Conservation (phyloP, 1,284 basidiomycete species). For the Ceraceosorus guamensis region DNA sequence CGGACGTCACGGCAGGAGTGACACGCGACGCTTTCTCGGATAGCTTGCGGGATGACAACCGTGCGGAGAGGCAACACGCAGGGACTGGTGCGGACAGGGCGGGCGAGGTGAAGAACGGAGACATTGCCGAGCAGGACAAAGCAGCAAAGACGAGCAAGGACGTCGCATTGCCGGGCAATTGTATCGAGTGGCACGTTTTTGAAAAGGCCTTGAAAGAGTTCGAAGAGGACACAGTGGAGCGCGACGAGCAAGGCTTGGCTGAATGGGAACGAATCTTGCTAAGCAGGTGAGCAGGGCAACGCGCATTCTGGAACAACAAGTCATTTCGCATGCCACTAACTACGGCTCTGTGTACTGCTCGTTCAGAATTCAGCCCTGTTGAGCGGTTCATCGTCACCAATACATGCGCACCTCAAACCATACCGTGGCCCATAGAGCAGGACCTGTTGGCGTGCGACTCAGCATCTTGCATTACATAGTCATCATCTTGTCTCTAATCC, state of each 20-base stretch:
- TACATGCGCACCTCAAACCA: too few relatives aligned
- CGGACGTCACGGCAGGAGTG: neutral
- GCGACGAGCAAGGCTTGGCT: constrained; percentile 21
- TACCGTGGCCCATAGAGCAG: too few relatives aligned
- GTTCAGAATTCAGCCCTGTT: too few relatives aligned
- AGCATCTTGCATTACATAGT: too few relatives aligned
- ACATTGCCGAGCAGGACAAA: neutral
- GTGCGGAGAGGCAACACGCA: too few relatives aligned
- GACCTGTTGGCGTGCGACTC: too few relatives aligned
- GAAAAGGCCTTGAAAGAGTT: constrained; percentile 34
- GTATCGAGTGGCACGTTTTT: constrained; percentile 40
- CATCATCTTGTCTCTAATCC: too few relatives aligned
- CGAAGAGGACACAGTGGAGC: constrained; percentile 14
- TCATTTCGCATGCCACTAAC: too few relatives aligned
- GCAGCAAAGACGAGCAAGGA: neutral
- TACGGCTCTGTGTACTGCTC: too few relatives aligned
- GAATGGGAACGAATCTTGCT: constrained; percentile 35
- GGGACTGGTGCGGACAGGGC: neutral
- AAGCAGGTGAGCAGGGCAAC: constrained; percentile 8
- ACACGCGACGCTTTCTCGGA: neutral
- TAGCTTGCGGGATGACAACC: too few relatives aligned
- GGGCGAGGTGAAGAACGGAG: neutral
- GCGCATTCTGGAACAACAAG: too few relatives aligned
- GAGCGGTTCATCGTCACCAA: too few relatives aligned
- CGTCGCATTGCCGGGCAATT: constrained; percentile 25